A percentile compares a stretch with the other conserved stretches of the same genome.
Conservation (phyloP, 192 early-diverging fungal species). For the Funneliformis geosporum region DNA sequence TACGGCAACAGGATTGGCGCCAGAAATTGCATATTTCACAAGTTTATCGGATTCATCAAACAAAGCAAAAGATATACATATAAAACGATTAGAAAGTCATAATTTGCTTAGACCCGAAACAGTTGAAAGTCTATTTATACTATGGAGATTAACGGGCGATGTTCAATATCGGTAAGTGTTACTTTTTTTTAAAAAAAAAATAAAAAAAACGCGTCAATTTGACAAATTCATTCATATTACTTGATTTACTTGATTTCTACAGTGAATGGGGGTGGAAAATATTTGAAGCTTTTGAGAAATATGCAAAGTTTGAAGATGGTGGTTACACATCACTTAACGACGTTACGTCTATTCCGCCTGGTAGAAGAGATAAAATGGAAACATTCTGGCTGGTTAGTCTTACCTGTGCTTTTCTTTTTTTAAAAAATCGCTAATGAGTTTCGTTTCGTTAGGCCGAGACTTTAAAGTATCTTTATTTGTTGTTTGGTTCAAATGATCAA, state of each 20-base stretch:
- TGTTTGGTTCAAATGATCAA: slow-evolving; percentile 67
- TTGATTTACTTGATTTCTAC: slow-evolving; percentile 4
- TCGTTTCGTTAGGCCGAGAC: slow-evolving; percentile 74
- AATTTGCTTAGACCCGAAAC: slow-evolving; percentile 89
- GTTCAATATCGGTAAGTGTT: slow-evolving; percentile 70
- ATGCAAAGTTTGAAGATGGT: slow-evolving; percentile 65
- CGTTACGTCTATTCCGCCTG: slow-evolving; percentile 53
- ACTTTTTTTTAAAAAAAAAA: not conserved
- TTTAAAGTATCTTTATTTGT: slow-evolving; percentile 91
- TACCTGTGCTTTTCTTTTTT: not conserved
- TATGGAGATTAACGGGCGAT: slow-evolving; percentile 87
- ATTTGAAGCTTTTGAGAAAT: slow-evolving; percentile 81
- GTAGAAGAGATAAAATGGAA: slow-evolving; percentile 72
- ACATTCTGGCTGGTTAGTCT: slow-evolving; percentile 66
- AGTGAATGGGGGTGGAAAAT: slow-evolving; percentile 86
- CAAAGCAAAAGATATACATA: slow-evolving; percentile 59
- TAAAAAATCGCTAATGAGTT: not conserved
- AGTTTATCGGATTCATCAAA: slow-evolving; percentile 35
- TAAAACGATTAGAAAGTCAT: slow-evolving; percentile 65
- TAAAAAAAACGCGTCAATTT: no score
- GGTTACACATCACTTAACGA: slow-evolving; percentile 62
- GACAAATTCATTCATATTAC: no score
- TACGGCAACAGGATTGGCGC: slow-evolving; percentile 76
- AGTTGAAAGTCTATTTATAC: slow-evolving; percentile 83
- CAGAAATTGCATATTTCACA: slow-evolving; percentile 85